Conservation (phyloP, 768 basidiomycete genomes). For the Pleurotus salmoneostramineus region DNA sequence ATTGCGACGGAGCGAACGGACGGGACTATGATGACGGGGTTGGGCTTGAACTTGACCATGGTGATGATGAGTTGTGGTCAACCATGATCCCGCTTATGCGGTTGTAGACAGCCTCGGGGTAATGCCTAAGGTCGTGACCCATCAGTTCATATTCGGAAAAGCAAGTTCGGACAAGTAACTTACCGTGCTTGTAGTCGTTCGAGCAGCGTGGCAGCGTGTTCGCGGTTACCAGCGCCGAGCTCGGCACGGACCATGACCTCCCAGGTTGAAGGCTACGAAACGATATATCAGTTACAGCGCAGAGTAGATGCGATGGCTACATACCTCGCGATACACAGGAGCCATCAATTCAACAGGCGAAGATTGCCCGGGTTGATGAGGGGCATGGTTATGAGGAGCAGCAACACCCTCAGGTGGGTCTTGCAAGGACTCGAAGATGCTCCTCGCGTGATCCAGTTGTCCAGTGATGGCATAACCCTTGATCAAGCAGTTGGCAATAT, state of each 20-base stretch:
- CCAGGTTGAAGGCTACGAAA: slow-evolving; percentile 79
- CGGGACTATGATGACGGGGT: slow-evolving; percentile 9
- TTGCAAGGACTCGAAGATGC: slow-evolving; percentile 72
- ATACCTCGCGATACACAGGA: slow-evolving; percentile 82
- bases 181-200: slow-evolving; percentile 71
- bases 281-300: slow-evolving; percentile 5
- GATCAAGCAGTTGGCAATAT: slow-evolving; percentile 87
- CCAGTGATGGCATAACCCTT: slow-evolving; percentile 66
- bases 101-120: slow-evolving; percentile 74
- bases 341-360: slow-evolving; percentile 34
- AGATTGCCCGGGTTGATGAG: slow-evolving; percentile 47
- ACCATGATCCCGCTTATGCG: slow-evolving; percentile 78
- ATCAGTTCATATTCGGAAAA: no score
- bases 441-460: slow-evolving; percentile 66
- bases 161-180: slow-evolving; percentile 16
- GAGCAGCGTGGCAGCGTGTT: slow-evolving; percentile 65
- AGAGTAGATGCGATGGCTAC: slow-evolving; percentile 16
- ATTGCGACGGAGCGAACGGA: neutral
- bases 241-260: slow-evolving; percentile 96
- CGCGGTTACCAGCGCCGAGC: slow-evolving; percentile 70
- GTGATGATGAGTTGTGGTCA: slow-evolving; percentile 56
- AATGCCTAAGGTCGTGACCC: slow-evolving; percentile 40
- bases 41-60: slow-evolving; percentile 13
- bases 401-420: slow-evolving; percentile 86
- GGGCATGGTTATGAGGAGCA: slow-evolving; percentile 83